Evolutionary conservation across 2,329 filamentous ascomycete genomes (phyloP).

Genomic region (Phaeophleospora eucalypticola): DNA sequence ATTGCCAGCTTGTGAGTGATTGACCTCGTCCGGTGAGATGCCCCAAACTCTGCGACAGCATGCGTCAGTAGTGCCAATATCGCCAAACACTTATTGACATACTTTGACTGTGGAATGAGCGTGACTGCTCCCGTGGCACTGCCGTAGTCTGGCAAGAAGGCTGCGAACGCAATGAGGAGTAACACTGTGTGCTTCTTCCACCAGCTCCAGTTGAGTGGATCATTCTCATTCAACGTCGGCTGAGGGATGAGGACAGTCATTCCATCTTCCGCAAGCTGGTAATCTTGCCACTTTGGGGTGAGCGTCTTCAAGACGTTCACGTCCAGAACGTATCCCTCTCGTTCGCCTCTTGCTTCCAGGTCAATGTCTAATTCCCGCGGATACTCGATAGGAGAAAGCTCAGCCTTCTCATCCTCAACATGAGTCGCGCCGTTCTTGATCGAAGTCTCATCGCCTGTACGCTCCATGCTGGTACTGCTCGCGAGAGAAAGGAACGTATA

Average conservation of each 20-base stretch:
- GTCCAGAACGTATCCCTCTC: slow-evolving; percentile 35
- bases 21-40: slow-evolving; percentile 8
- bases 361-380: slow-evolving; percentile 15
- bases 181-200: slow-evolving; percentile 41
- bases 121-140: slow-evolving; percentile 11
- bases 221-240: slow-evolving; percentile 17
- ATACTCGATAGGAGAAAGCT: background rate
- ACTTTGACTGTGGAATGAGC: slow-evolving; percentile 11
- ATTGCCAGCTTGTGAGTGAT: slow-evolving; percentile 8
- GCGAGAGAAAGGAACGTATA: background rate
- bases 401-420: background rate
- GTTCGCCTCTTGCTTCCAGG: slow-evolving; percentile 23
- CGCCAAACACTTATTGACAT: background rate
- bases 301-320: slow-evolving; percentile 28
- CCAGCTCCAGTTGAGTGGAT: slow-evolving; percentile 26
- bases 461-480: background rate
- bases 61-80: background rate
- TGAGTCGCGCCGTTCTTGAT: background rate
- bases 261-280: slow-evolving; percentile 34
- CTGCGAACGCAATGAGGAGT: slow-evolving; percentile 9
- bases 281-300: slow-evolving; percentile 35
- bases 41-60: slow-evolving; percentile 4
- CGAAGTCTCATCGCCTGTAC: background rate
- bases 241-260: slow-evolving; percentile 24
- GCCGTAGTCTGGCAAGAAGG: slow-evolving; percentile 14